Conservation (phyloP, 768 basidiomycete genomes). For the Omphalotus guepiniiformis region DNA sequence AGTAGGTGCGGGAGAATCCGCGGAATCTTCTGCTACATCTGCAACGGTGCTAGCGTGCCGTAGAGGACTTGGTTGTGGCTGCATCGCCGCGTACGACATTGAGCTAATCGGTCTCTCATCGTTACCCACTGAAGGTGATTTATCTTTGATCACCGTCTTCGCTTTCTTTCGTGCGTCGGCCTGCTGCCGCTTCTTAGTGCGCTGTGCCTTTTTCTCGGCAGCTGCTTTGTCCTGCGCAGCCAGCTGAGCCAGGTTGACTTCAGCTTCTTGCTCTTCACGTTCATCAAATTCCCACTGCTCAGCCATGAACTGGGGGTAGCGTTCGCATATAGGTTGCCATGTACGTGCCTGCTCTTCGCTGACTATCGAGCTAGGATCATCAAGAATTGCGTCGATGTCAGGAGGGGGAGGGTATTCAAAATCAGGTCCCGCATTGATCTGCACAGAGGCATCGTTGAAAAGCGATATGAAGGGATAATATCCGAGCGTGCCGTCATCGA, state of each 20-base stretch:
- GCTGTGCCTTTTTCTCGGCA: neutral
- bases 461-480: constrained; percentile 95
- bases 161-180: constrained; percentile 44
- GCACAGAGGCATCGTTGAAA: constrained; percentile 85
- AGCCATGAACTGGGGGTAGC: constrained; percentile 79
- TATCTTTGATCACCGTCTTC: constrained; percentile 30
- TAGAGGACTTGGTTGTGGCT: constrained; percentile 22
- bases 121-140: constrained; percentile 18
- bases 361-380: constrained; percentile 13
- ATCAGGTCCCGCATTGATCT: constrained; percentile 84
- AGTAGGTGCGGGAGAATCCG: neutral
- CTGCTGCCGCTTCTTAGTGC: constrained; percentile 32
- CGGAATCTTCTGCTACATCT: neutral
- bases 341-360: constrained; percentile 33
- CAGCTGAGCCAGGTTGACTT: constrained; percentile 33
- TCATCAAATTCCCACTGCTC: constrained; percentile 80
- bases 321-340: constrained; percentile 81
- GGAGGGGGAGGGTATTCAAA: constrained; percentile 78
- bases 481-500: constrained; percentile 92
- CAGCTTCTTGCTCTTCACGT: constrained; percentile 70
- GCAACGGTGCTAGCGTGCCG: constrained; percentile 18
- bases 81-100: constrained; percentile 4
- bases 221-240: constrained; percentile 27
- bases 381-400: constrained; percentile 68
- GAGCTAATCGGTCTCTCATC: constrained; percentile 20